Percentiles rank a stretch among this genome's conserved stretches.
phyloP scores from a whole-genome alignment of 306 rosid genomes.

The Vicia villosa region DNA sequence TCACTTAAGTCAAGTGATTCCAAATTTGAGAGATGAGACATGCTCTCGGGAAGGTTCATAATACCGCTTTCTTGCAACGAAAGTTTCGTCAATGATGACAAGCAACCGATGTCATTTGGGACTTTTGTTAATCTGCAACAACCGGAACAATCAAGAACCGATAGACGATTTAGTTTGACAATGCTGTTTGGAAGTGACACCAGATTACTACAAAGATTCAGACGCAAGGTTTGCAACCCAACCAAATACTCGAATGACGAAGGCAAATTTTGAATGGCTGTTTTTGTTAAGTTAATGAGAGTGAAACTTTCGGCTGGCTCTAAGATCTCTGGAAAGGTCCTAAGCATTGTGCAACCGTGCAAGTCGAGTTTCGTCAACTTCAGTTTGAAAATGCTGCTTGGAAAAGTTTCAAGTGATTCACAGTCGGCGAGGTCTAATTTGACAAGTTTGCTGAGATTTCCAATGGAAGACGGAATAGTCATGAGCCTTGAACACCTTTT shows the following conservation, averaged over 20 bases:
- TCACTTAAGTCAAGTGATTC: conserved; percentile 4
- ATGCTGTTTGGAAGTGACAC: too few species aligned
- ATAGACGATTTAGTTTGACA: too few species aligned
- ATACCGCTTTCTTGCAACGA: not conserved
- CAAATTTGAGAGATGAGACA: conserved; percentile 22
- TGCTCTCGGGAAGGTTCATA: conserved; percentile 28
- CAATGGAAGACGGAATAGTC: conserved; percentile 37
- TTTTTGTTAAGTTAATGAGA: too few species aligned
- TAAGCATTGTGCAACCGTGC: conserved; percentile 29
- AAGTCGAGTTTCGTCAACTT: conserved; percentile 27
- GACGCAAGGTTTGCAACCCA: too few species aligned
- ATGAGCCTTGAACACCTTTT: not conserved
- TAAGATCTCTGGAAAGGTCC: conserved; percentile 13
- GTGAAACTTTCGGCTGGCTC: too few species aligned
- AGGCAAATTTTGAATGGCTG: too few species aligned
- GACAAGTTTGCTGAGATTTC: conserved; percentile 13
- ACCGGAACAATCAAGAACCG: too few species aligned
- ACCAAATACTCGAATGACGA: too few species aligned
- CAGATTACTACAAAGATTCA: too few species aligned
- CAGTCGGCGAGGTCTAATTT: conserved; percentile 22
- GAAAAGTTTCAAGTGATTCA: conserved; percentile 33
- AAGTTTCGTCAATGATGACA: conserved; percentile 28
- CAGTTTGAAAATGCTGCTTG: conserved; percentile 32
- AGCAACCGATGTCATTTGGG: conserved; percentile 1
- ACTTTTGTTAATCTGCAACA: not conserved